These are phyloP conservation scores for Lasiodiplodia theobromae DNA, from an alignment of 2,329 filamentous ascomycete genomes.

Conservation along the genomic window DNA sequence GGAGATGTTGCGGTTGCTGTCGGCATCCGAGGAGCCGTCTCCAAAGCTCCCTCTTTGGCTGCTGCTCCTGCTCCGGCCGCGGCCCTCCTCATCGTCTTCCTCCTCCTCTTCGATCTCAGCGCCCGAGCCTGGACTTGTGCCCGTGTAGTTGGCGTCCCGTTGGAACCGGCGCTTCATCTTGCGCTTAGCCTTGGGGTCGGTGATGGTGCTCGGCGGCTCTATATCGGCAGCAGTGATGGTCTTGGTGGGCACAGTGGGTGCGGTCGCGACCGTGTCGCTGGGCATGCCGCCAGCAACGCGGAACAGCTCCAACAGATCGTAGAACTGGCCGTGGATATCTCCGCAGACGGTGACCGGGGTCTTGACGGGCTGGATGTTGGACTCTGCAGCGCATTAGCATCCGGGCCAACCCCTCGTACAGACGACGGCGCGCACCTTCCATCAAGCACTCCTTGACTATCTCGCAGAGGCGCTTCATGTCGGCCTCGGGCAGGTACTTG, in stretches of 20 bases:
- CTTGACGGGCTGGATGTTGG: conserved; percentile 97
- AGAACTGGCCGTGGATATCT: conserved; percentile 98
- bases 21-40: conserved; percentile 51
- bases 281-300: conserved; percentile 97
- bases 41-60: conserved; percentile 47
- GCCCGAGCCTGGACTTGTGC: conserved; percentile 51
- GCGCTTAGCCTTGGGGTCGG: conserved; percentile 83
- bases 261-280: conserved; percentile 72
- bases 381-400: conserved; percentile 66
- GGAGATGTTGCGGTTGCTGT: conserved; percentile 46
- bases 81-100: conserved; percentile 57
- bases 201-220: conserved; percentile 88
- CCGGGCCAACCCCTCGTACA: background rate
- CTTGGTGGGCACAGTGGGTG: conserved; percentile 70
- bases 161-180: conserved; percentile 72
- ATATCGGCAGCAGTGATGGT: conserved; percentile 91
- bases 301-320: conserved; percentile 96
- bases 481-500: conserved; percentile 92
- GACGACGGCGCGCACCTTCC: conserved; percentile 72
- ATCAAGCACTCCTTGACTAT: conserved; percentile 99
- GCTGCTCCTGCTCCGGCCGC: conserved; percentile 54
- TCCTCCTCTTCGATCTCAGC: conserved; percentile 58
- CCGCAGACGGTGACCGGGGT: conserved; percentile 97
- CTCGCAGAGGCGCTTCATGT: conserved; percentile 99
- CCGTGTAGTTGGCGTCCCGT: conserved; percentile 61